These are phyloP conservation scores for Iberis amara DNA, from an alignment of 441 rosid genomes.

Conservation along the genomic window DNA sequence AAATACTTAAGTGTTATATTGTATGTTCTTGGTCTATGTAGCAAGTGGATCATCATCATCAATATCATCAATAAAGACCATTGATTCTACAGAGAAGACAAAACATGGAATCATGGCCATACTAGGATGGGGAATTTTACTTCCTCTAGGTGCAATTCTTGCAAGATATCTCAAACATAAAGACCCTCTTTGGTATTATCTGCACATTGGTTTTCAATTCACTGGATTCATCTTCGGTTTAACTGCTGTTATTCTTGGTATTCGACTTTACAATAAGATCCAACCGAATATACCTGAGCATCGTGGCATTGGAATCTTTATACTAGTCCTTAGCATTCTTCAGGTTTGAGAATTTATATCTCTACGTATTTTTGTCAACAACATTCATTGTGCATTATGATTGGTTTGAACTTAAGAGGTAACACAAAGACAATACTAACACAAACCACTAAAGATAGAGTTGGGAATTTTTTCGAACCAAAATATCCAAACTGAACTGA, in stretches of 20 bases:
- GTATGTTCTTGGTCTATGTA: conserved; percentile 16
- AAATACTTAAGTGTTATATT: too few species aligned
- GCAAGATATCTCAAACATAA: conserved; percentile 78
- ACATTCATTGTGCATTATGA: too few species aligned
- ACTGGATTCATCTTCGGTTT: conserved; percentile 66
- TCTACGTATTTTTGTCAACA: too few species aligned
- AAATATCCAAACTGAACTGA: too few species aligned
- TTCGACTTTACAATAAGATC: conserved; percentile 50
- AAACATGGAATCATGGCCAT: conserved; percentile 71
- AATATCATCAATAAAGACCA: conserved; percentile 28
- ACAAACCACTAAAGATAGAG: too few species aligned
- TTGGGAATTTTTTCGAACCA: too few species aligned
- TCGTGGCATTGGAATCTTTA: conserved; percentile 75
- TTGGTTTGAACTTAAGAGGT: too few species aligned
- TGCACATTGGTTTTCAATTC: conserved; percentile 62
- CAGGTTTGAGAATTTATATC: too few species aligned
- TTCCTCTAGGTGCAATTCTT: conserved; percentile 69
- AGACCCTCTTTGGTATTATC: conserved; percentile 84
- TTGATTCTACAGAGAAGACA: conserved; percentile 40
- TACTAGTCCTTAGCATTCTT: conserved; percentile 60
- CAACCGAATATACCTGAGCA: conserved; percentile 57
- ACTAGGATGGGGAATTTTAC: conserved; percentile 72
- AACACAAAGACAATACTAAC: too few species aligned
- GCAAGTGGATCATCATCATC: conserved; percentile 35
- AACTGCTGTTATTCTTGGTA: conserved; percentile 58